Base-by-base conservation (phyloP, 2,329 filamentous ascomycete genomes). In the Xylaria sp. region DNA sequence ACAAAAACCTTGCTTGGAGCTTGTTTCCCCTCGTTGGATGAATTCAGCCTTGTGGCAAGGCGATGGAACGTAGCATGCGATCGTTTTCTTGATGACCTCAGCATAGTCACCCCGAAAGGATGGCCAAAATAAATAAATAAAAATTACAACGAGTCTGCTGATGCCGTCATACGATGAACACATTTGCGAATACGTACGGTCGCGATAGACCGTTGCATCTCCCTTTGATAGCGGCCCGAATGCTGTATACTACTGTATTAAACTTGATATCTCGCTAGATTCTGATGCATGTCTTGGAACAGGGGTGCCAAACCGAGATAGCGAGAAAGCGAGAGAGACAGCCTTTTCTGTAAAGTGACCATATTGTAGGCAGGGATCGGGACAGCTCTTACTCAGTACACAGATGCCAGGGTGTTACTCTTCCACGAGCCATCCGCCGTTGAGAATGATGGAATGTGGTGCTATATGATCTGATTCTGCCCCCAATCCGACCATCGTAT, bases 391-490 rank as follows among this genome's bases (percentile, higher is more conserved):
- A 54, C 44, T 37, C 6, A 46, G 4, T n/a, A 8, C 9, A 25
- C 46, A 20, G 37, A 20, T n/a, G 28, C 20, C 46, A 56, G 34
- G 20, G 18, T 56, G 48, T 41, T 61, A 25, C 15, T 51, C 52
- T 56, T 37, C 60, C 28, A 34, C n/a, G 52, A 58, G 54, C 37
- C 37, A 61, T 61, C 39, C 41, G 50, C 25, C 25, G 34, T 44
- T 39, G 25, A 4, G 15, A 44, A 54, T 62, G 39, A 20, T 44
- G 39, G 52, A 28, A 50, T 65, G 61, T 64, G 60, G 64, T 61
- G 55, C 67, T 69, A 69, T 61, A 69, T 69, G 67, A 67, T 67
- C 63, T 60, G 67, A 69, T 69, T 56, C 28, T 44, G 25, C 31
- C 64, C 55, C 64, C 50, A 5, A 25, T 60, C 63, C 63, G 37